phyloP scores from a whole-genome alignment of 228 moss, liverwort and hornwort genomes.

The Sphagnum magellanicum region DNA sequence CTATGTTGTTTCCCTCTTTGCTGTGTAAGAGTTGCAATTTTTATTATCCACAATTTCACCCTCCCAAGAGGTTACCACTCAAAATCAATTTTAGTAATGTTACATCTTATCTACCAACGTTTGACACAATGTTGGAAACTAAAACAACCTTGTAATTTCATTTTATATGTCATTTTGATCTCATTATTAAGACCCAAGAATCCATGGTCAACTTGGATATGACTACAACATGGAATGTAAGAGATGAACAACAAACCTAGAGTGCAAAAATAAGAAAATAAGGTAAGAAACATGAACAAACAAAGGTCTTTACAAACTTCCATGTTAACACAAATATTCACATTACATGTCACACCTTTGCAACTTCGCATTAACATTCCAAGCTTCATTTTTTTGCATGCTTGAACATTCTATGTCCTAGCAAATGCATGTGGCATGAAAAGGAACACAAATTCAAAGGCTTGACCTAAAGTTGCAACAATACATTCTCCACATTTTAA shows the following conservation, averaged over 20 bases:
- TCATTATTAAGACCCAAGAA: no score
- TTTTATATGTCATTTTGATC: no score
- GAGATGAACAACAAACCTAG: neutral
- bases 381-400: conserved; percentile 88
- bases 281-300: neutral
- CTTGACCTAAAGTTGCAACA: no score
- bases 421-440: conserved; percentile 58
- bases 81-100: neutral
- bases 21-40: conserved; percentile 80
- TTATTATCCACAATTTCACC: conserved; percentile 98
- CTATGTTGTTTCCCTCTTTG: conserved; percentile 93
- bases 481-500: no score
- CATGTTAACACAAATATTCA: conserved; percentile 95
- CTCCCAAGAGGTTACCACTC: conserved; percentile 99
- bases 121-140: no score
- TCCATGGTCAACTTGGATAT: neutral
- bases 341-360: conserved; percentile 94
- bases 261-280: no score
- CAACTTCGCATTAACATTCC: conserved; percentile 97
- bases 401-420: conserved; percentile 95
- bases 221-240: neutral
- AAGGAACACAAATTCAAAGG: no score
- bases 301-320: conserved; percentile 69
- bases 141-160: no score
- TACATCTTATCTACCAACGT: no score